Evolutionary conservation across 179 eudicot genomes (phyloP), one percentile per base, ranked within the genome.

Genomic region (Silene vulgaris): DNA sequence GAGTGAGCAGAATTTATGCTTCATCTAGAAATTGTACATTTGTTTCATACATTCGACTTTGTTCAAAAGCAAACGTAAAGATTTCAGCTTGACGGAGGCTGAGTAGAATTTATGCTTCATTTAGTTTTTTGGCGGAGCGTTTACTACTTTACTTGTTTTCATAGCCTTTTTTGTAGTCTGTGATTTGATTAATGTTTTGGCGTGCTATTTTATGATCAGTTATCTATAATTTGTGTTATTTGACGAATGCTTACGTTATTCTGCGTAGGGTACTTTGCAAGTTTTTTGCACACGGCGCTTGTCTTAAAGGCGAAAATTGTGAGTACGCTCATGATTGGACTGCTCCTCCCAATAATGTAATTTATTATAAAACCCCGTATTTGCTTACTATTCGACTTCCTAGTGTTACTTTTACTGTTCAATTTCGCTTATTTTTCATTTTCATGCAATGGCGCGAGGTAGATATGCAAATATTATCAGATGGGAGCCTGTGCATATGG

Each of bases 271-370:
- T 85, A 74, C 88, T 89, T 32, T 94, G 98, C 88, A 94, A 91
- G 86, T 91, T 91, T 81, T 94, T 82, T 73, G 91, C 86, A 13
- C 91, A 89, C 69, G 98, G 98, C 69, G 96, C 94, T 48, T 94
- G 98, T 79, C 77, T 94, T 9, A 94, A 94, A 84, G 98, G 97
- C 73, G 97, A 89, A 20, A 80, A 86, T 78, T 94, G 98, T 76
- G 94, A 91, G 83, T 94, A 85, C 76, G 88, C 91, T 16, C 97
- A 94, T 82, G 97, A 92, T 71, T 88, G 96, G 98, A 91, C 82
- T 65, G 89, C 86, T 78, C 92, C 97, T 40, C 75, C 96, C 29
- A 90, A 90, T 76, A 92, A 90, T 83, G 97, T 89, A 89, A 71
- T 26, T 17, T 8, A 26, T 17, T 8, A 26, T 4, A 48, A 13